Conservation (phyloP, 306 rosid species). For the Prunus mongolica region DNA sequence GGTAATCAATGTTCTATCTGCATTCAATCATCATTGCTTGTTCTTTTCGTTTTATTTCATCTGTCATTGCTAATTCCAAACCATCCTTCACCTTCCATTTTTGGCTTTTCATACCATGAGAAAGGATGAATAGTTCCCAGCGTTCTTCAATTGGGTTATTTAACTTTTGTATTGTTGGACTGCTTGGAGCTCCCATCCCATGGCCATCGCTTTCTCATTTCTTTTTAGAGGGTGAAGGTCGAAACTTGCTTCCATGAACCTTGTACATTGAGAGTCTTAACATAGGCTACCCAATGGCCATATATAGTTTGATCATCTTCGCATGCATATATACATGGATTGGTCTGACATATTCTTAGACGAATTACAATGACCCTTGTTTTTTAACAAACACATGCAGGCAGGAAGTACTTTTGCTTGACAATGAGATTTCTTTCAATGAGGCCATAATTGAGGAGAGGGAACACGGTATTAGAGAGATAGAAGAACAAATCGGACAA, state of each 20-base stretch:
- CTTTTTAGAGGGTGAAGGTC: background rate
- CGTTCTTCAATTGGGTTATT: background rate
- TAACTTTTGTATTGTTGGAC: background rate
- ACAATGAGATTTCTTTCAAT: conserved; percentile 68
- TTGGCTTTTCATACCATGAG: background rate
- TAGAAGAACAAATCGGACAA: conserved; percentile 68
- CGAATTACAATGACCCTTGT: background rate
- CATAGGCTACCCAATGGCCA: background rate
- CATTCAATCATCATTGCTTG: background rate
- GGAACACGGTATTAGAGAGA: conserved; percentile 70
- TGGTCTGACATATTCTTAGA: background rate
- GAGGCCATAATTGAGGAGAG: conserved; percentile 87
- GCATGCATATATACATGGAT: background rate
- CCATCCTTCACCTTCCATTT: background rate
- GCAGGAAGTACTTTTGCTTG: conserved; percentile 57
- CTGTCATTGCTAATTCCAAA: background rate
- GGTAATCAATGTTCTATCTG: conserved; percentile 28
- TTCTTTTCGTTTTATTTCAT: background rate
- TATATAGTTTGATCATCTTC: background rate
- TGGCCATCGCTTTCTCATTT: background rate
- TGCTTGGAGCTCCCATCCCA: conserved; percentile 1
- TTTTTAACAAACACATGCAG: conserved; percentile 38
- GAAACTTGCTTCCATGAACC: background rate
- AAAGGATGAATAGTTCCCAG: background rate
- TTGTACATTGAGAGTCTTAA: conserved; percentile 2